These are phyloP conservation scores for Berberis vulgaris DNA, from an alignment of 164 flowering plant genomes.

Conservation along the genomic window DNA sequence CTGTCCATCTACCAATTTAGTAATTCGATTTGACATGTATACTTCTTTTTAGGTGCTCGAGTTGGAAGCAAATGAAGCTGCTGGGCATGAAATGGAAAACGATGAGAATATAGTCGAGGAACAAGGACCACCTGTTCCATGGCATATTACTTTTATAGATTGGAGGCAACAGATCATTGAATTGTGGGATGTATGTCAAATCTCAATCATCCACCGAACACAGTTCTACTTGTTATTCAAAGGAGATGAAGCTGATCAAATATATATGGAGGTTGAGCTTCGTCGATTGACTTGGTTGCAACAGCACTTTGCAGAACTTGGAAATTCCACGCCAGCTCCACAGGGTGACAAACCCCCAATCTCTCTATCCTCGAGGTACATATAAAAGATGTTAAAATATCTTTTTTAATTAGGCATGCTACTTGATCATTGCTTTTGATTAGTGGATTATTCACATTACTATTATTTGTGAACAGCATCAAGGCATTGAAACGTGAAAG, in stretches of 20 bases:
- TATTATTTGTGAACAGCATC: slow-evolving; percentile 34
- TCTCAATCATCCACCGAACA: slow-evolving; percentile 89
- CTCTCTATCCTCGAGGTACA: slow-evolving; percentile 77
- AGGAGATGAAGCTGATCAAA: slow-evolving; percentile 92
- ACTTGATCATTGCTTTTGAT: too few species aligned
- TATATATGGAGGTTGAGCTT: slow-evolving; percentile 97
- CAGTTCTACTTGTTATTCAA: slow-evolving; percentile 87
- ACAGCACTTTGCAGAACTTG: slow-evolving; percentile 71
- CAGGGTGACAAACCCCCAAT: slow-evolving; percentile 61
- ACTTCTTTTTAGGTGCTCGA: slow-evolving; percentile 59
- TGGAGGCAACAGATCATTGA: slow-evolving; percentile 84
- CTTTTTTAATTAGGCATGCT: background rate
- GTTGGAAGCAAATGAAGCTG: slow-evolving; percentile 91
- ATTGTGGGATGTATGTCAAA: slow-evolving; percentile 81
- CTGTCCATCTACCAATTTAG: too few species aligned
- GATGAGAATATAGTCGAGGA: slow-evolving; percentile 35
- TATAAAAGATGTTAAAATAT: background rate
- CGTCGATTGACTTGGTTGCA: slow-evolving; percentile 88
- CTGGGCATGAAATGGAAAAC: slow-evolving; percentile 55
- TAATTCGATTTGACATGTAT: background rate
- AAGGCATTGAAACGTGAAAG: slow-evolving; percentile 77
- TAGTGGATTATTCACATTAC: background rate
- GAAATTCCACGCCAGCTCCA: slow-evolving; percentile 76
- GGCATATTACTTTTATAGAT: slow-evolving; percentile 61
- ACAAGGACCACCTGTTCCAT: slow-evolving; percentile 50